A percentile compares a stretch with the other conserved stretches of the same genome.
Conservation (phyloP, 225 moss, liverwort and hornwort species). For the Rhytidiadelphus loreus region DNA sequence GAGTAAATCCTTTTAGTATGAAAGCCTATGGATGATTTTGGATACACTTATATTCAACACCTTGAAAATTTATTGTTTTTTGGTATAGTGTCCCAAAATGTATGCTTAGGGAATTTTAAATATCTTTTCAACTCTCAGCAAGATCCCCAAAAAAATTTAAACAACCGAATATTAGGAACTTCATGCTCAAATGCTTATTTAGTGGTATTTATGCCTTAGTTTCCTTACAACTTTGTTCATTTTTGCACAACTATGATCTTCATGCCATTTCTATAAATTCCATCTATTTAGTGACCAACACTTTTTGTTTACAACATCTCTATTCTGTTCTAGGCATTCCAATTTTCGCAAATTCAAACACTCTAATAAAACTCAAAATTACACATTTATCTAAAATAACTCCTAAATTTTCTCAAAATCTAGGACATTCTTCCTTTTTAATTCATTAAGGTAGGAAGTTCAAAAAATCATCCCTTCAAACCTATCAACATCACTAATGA, state of each 20-base stretch:
- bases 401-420: too few species aligned
- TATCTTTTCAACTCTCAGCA: rapidly evolving
- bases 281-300: background rate
- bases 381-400: too few species aligned
- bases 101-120: background rate
- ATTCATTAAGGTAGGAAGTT: too few species aligned
- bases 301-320: background rate
- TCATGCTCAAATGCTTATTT: background rate
- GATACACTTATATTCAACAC: background rate
- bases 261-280: background rate
- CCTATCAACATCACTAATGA: background rate
- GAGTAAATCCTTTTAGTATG: rapidly evolving
- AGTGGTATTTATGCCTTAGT: background rate
- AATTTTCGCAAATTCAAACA: background rate
- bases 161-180: background rate
- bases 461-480: rapidly evolving
- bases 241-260: background rate
- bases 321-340: too few species aligned
- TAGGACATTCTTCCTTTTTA: too few species aligned
- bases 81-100: background rate
- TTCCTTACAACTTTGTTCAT: background rate
- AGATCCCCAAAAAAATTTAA: background rate
- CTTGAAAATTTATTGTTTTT: background rate
- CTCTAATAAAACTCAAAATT: background rate
- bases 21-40: background rate